A percentile compares a stretch with the other conserved stretches of the same genome.
phyloP scores from a whole-genome alignment of 2,329 filamentous ascomycete species.

The Parafenestella ontariensis region DNA sequence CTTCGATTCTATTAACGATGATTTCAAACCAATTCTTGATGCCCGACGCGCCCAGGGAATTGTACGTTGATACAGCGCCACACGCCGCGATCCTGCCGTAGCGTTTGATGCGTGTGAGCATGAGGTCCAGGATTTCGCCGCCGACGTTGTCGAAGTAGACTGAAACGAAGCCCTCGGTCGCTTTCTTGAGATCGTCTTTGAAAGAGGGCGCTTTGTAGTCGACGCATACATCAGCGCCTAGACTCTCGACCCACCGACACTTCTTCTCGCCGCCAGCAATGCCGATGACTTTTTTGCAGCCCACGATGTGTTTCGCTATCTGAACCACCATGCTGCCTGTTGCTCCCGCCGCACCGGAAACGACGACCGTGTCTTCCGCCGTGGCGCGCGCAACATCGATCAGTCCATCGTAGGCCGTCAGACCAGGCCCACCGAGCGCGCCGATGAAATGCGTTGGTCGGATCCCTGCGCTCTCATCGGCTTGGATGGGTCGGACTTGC shows the following conservation, averaged over 20 bases:
- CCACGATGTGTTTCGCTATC: constrained; percentile 59
- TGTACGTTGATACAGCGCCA: constrained; percentile 55
- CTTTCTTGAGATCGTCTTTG: constrained; percentile 54
- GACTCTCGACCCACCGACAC: constrained; percentile 58
- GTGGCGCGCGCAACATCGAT: constrained; percentile 70
- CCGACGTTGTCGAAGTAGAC: constrained; percentile 62
- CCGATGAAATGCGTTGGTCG: constrained; percentile 56
- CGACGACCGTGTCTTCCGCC: constrained; percentile 74
- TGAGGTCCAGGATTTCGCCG: constrained; percentile 56
- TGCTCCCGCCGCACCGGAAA: constrained; percentile 78
- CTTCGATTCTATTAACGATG: constrained; percentile 50
- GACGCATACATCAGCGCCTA: constrained; percentile 62
- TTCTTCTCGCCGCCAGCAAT: constrained; percentile 62
- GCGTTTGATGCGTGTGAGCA: constrained; percentile 53
- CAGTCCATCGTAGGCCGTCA: constrained; percentile 81
- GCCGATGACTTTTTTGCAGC: constrained; percentile 58
- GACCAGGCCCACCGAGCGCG: constrained; percentile 58
- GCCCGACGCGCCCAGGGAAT: constrained; percentile 39
- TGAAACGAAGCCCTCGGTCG: constrained; percentile 59
- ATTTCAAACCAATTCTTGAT: constrained; percentile 56
- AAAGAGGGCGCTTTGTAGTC: constrained; percentile 62
- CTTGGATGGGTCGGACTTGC: constrained; percentile 38
- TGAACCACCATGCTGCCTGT: constrained; percentile 74
- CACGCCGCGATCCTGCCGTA: constrained; percentile 53
- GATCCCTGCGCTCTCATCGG: constrained; percentile 44